Evolutionary conservation across 169 alveolate species (phyloP), one percentile per base, ranked within the genome.

Genomic region (Plasmodium inui): DNA sequence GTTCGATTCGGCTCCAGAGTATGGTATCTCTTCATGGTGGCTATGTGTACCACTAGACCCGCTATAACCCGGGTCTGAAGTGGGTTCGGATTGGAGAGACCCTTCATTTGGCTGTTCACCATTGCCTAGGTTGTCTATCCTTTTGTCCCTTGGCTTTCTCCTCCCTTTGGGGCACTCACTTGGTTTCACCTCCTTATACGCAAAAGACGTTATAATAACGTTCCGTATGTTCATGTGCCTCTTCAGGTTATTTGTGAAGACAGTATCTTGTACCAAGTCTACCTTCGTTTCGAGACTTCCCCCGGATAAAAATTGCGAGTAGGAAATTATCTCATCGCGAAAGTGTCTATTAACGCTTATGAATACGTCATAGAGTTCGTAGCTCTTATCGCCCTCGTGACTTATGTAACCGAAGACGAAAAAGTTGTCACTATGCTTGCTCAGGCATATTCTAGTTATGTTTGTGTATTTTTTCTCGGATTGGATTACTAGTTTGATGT

Each of bases 391-490:
- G 4, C 55, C 61, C 28, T 90, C 91, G 50, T 39, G 83, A 80
- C 41, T 19, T 67, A 90, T 80, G 55, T 90, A 46, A 44, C 95
- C 95, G 53, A 90, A 81, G 34, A 90, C 91, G 17, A 90, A 46
- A 50, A 90, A 82, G 39, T 90, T 90, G 3, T 90, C 95, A 73
- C 73, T 90, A 32, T 81, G 28, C 28, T 90, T 90, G 72, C 73
- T 81, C n/a, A 81, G 26, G 73, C 95, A 81, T 37, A 90, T 90
- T 80, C 95, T 80, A n/a, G 95, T 90, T 90, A 90, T 30, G 55
- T 90, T 92, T 28, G 34, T 39, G 55, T 90, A 90, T 81, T 81
- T 90, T 82, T 82, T 82, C 37, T 70, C 92, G 0, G 79, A 73
- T 57, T 73, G 44, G 5, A 90, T 90, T 22, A 81, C 37, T 12